Evolutionary conservation across 768 basidiomycete genomes (phyloP).

Genomic region (Auricularia sp.): DNA sequence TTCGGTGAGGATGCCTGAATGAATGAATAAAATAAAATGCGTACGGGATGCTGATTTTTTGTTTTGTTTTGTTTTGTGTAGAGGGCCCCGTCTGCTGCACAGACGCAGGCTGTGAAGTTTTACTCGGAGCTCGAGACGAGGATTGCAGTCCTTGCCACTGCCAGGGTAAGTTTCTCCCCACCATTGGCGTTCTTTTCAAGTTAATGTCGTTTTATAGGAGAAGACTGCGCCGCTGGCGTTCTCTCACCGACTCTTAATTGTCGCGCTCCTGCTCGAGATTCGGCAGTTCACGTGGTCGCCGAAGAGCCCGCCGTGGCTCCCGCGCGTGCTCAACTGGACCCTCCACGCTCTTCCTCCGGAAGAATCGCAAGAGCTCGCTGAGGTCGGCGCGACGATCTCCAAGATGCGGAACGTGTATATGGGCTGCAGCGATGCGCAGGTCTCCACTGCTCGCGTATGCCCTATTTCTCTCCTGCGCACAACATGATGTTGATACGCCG

Average conservation of each 20-base stretch:
- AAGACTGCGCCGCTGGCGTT: constrained; percentile 36
- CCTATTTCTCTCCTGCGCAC: too few species aligned
- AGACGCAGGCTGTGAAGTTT: constrained; percentile 24
- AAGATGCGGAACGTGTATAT: constrained; percentile 1
- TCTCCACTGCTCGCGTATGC: constrained; percentile 3
- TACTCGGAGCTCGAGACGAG: constrained; percentile 45
- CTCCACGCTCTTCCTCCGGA: constrained; percentile 12
- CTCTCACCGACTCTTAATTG: constrained; percentile 50
- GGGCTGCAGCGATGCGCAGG: not conserved
- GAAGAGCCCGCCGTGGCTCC: constrained; percentile 30
- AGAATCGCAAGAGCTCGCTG: not conserved
- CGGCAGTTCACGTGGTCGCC: constrained; percentile 52
- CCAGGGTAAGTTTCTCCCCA: constrained; percentile 1
- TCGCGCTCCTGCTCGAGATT: constrained; percentile 52
- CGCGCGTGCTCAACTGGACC: constrained; percentile 21
- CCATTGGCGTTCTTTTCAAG: too few species aligned
- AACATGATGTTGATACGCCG: too few species aligned
- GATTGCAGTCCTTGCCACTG: constrained; percentile 32
- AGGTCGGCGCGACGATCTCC: not conserved
- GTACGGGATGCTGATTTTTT: too few species aligned
- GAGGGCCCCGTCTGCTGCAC: constrained; percentile 4
- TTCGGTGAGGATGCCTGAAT: not conserved
- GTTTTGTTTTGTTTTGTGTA: too few species aligned
- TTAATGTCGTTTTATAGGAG: too few species aligned
- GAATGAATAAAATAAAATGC: too few species aligned